Base-by-base conservation (phyloP, 352 stramenopile genomes). In the Pythium brassicae region DNA sequence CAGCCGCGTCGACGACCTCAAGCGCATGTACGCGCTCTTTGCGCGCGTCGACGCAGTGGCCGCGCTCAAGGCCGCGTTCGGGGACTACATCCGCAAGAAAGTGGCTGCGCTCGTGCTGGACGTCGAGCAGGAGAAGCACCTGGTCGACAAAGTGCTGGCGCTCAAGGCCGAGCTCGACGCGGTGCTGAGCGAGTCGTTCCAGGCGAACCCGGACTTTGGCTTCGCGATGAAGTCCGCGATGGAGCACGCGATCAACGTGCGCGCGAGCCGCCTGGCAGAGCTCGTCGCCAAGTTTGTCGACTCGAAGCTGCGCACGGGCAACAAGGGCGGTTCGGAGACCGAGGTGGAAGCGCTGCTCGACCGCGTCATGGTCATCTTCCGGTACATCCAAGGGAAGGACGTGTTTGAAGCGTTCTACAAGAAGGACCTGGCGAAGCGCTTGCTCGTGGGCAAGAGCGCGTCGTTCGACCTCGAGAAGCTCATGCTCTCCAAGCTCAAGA, bases 331-430 rank as follows among this genome's bases (percentile, higher is more conserved):
- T 10, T 89, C 78, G 9, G 89, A 97, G 59, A 76, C 74, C 14
- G 89, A 98, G 56, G 77, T 97, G 3, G 92, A 98, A 59, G 72
- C 53, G 27, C 63, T 96, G 12, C 61, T 98, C 46, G 90, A 97
- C 42, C 82, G 92, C 35, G 86, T 98, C 39, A 98, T 99, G 72
- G 74, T 97, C 12, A 87, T 99, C 47, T 99, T 99, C 62, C 79
- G 85, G 12, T 97, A 98, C 71, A 81, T 98, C 42, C 90, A 98
- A 61, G 94, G 89, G 55, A 99, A 99, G 63, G 97, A 99, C 71
- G 92, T 99, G 26, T 99, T 99, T 67, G 96, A 99, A 62, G 96
- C 93, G 15, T 99, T 99, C 63, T 99, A 99, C 76, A 99, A 99
- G 65, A 95, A 96, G 50, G 94, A 99, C 64, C 71, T 99, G 39